These are phyloP conservation scores for Arthrinium phaeospermum DNA, from an alignment of 2,329 filamentous ascomycete genomes.

Conservation along the genomic window DNA sequence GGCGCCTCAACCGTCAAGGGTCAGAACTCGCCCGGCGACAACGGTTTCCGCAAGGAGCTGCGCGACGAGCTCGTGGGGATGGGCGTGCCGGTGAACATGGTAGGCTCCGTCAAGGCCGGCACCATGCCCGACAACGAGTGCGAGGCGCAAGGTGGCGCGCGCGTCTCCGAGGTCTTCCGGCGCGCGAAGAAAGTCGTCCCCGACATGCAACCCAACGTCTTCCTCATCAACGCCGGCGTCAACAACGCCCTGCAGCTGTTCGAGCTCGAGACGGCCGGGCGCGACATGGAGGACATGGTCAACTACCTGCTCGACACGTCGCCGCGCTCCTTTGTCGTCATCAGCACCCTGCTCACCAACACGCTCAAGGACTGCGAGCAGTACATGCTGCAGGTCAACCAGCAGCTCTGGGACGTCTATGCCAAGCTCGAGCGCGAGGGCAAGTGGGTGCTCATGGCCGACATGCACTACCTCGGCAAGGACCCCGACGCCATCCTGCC, in stretches of 20 bases:
- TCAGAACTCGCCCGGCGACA: constrained; percentile 30
- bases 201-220: constrained; percentile 33
- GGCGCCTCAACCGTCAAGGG: constrained; percentile 35
- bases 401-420: constrained; percentile 30
- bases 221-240: constrained; percentile 37
- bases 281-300: constrained; percentile 31
- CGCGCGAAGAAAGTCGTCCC: constrained; percentile 30
- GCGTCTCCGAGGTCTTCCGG: constrained; percentile 34
- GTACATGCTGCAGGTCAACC: constrained; percentile 31
- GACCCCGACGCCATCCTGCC: constrained; percentile 26
- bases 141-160: constrained; percentile 34
- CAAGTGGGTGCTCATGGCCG: constrained; percentile 32
- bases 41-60: constrained; percentile 34
- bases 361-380: constrained; percentile 28
- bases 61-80: constrained; percentile 35
- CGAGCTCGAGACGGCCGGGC: constrained; percentile 28
- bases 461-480: constrained; percentile 33
- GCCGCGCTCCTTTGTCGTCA: constrained; percentile 32
- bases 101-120: constrained; percentile 36
- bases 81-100: constrained; percentile 35
- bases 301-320: constrained; percentile 31
- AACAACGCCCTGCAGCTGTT: constrained; percentile 37
- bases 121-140: constrained; percentile 36
- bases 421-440: constrained; percentile 22
- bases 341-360: constrained; percentile 35